A percentile compares a stretch with the other conserved stretches of the same genome.
Conservation (phyloP, 768 basidiomycete species). For the Crassisporium funariophilum region DNA sequence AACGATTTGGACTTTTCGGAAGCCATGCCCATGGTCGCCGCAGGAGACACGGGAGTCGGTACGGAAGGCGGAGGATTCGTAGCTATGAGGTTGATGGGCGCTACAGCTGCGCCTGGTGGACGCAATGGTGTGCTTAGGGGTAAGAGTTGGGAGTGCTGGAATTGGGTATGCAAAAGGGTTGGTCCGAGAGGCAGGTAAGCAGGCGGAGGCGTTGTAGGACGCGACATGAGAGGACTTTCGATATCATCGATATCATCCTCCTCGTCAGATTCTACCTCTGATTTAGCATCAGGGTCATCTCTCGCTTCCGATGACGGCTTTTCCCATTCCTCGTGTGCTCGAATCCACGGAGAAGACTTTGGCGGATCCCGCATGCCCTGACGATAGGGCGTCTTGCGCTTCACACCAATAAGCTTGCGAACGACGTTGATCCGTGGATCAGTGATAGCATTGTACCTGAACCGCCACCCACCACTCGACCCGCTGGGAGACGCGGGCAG, state of each 20-base stretch:
- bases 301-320: slow-evolving; percentile 29
- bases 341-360: slow-evolving; percentile 46
- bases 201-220: slow-evolving; percentile 72
- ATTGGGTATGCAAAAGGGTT: slow-evolving; percentile 64
- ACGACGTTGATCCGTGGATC: slow-evolving; percentile 75
- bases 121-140: slow-evolving; percentile 61
- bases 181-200: slow-evolving; percentile 73
- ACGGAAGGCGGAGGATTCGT: slow-evolving; percentile 46
- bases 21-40: slow-evolving; percentile 62
- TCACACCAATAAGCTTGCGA: slow-evolving; percentile 67
- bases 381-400: slow-evolving; percentile 54
- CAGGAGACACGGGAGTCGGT: slow-evolving; percentile 85
- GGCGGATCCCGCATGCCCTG: slow-evolving; percentile 35
- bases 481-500: slow-evolving; percentile 15
- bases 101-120: slow-evolving; percentile 55
- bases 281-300: slow-evolving; percentile 29
- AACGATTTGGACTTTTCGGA: slow-evolving; percentile 69
- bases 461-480: slow-evolving; percentile 45
- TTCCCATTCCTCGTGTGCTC: slow-evolving; percentile 51
- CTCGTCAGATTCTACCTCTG: slow-evolving; percentile 34
- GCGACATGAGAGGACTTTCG: slow-evolving; percentile 42
- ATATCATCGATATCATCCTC: slow-evolving; percentile 32
- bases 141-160: slow-evolving; percentile 66
- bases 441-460: slow-evolving; percentile 59
- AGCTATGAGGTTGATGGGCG: slow-evolving; percentile 42